Percentiles rank a stretch among this genome's conserved stretches.
These are phyloP conservation scores for Sanguinoderma infundibulare DNA, from an alignment of 1,284 basidiomycete genomes.

Conservation along the genomic window DNA sequence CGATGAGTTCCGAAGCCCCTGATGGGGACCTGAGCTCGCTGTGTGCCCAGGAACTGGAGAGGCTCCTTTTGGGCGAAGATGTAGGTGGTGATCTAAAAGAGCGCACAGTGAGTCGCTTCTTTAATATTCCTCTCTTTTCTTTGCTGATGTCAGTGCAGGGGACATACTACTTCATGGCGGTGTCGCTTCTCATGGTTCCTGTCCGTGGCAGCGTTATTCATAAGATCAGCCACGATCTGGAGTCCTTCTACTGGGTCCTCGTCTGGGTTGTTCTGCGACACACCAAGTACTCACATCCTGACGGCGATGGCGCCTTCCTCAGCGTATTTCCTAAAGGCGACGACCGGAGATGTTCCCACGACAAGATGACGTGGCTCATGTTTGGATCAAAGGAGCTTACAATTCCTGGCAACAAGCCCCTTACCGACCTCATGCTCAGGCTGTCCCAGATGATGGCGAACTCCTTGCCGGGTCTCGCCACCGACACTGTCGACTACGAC, in stretches of 20 bases:
- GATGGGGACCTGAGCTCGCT: not conserved
- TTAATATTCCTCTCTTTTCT: not conserved
- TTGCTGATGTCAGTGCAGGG: conserved; percentile 3
- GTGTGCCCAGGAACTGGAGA: not conserved
- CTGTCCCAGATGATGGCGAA: not conserved
- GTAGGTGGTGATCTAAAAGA: not conserved
- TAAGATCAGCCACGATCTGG: not conserved
- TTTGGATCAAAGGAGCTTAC: not conserved
- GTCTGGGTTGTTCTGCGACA: conserved; percentile 10
- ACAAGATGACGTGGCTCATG: not conserved
- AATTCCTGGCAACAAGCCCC: not conserved
- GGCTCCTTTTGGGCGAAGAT: not conserved
- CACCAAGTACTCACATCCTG: not conserved
- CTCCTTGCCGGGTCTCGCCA: no score
- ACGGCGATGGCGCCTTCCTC: not conserved
- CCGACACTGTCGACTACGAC: not conserved
- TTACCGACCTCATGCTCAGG: conserved; percentile 1
- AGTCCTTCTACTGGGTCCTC: conserved; percentile 11
- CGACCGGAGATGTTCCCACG: not conserved
- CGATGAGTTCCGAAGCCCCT: not conserved
- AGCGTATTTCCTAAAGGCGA: not conserved
- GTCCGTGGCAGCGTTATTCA: not conserved
- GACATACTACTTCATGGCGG: conserved; percentile 18
- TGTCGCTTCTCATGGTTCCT: conserved; percentile 1
- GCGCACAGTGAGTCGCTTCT: conserved; percentile 11